phyloP scores from a whole-genome alignment of 768 basidiomycete genomes.

The Tylopilus subfusipes region DNA sequence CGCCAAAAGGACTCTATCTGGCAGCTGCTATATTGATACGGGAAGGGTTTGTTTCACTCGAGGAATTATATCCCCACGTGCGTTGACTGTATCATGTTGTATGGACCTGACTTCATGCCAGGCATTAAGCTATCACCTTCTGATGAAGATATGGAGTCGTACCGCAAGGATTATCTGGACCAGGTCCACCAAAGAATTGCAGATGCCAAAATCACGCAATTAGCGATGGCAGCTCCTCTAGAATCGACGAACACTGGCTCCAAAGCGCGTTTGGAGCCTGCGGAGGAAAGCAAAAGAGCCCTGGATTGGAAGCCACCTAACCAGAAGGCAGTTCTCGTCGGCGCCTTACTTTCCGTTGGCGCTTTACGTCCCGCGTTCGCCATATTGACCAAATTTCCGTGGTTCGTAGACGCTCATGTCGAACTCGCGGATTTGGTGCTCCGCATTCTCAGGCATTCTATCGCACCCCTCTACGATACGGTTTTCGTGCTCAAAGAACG shows the following conservation, averaged over 20 bases:
- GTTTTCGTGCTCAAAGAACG: slow-evolving; percentile 52
- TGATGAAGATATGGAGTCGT: slow-evolving; percentile 72
- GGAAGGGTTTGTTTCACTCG: slow-evolving; percentile 80
- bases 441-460: slow-evolving; percentile 65
- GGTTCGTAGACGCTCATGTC: slow-evolving; percentile 76
- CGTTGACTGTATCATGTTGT: slow-evolving; percentile 24
- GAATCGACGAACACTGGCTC: slow-evolving; percentile 46
- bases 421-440: slow-evolving; percentile 87
- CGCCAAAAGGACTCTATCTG: slow-evolving; percentile 73
- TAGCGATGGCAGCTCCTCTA: slow-evolving; percentile 84
- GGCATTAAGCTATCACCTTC: slow-evolving; percentile 60
- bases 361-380: slow-evolving; percentile 74
- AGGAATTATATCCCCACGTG: slow-evolving; percentile 93
- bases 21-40: slow-evolving; percentile 85
- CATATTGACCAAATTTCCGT: slow-evolving; percentile 79
- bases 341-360: slow-evolving; percentile 82
- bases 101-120: slow-evolving; percentile 4
- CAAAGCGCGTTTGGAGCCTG: slow-evolving; percentile 38
- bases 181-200: slow-evolving; percentile 62
- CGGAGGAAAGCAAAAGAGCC: slow-evolving; percentile 35
- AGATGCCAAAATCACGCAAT: slow-evolving; percentile 66
- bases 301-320: slow-evolving; percentile 48
- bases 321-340: slow-evolving; percentile 77
- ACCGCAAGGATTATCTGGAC: slow-evolving; percentile 61
- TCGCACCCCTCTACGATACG: slow-evolving; percentile 62